Evolutionary conservation across 306 rosid species (phyloP).

Genomic region (Gastrolobium villosum): DNA sequence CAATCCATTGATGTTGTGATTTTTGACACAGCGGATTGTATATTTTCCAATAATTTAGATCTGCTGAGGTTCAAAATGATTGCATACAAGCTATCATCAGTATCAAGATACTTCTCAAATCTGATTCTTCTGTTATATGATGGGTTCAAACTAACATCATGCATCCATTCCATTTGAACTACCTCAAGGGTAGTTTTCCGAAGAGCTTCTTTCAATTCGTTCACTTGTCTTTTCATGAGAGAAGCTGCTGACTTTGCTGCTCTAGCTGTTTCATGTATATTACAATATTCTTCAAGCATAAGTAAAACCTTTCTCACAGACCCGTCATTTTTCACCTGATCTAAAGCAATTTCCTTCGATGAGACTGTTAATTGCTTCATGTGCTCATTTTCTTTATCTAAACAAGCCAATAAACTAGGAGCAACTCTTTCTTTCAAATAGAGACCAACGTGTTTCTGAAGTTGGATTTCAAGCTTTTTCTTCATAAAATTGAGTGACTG

Average conservation of each 20-base stretch:
- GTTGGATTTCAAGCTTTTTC: conserved; percentile 89
- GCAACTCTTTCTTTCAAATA: conserved; percentile 80
- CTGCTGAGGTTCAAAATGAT: conserved; percentile 73
- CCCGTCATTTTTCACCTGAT: conserved; percentile 70
- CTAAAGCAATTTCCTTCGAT: conserved; percentile 60
- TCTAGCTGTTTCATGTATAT: conserved; percentile 94
- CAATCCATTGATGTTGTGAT: conserved; percentile 78
- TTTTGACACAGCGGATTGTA: conserved; percentile 82
- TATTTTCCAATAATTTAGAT: conserved; percentile 76
- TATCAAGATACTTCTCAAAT: conserved; percentile 71
- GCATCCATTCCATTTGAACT: conserved; percentile 93
- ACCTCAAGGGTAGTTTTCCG: conserved; percentile 82
- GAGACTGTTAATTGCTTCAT: conserved; percentile 74
- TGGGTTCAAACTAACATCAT: conserved; percentile 70
- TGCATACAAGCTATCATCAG: conserved; percentile 72
- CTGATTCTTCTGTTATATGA: conserved; percentile 70
- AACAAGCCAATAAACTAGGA: conserved; percentile 76
- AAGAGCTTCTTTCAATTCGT: conserved; percentile 83
- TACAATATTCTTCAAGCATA: conserved; percentile 93
- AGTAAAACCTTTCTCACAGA: conserved; percentile 66
- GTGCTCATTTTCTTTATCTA: conserved; percentile 79
- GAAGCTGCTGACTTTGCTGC: conserved; percentile 89
- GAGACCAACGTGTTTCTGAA: conserved; percentile 72
- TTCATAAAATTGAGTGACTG: conserved; percentile 78
- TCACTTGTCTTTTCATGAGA: conserved; percentile 77